Percentiles rank a stretch among this genome's conserved stretches.
Evolutionary conservation across 164 flowering plant genomes (phyloP).

Genomic region (Tetracentron sinense): DNA sequence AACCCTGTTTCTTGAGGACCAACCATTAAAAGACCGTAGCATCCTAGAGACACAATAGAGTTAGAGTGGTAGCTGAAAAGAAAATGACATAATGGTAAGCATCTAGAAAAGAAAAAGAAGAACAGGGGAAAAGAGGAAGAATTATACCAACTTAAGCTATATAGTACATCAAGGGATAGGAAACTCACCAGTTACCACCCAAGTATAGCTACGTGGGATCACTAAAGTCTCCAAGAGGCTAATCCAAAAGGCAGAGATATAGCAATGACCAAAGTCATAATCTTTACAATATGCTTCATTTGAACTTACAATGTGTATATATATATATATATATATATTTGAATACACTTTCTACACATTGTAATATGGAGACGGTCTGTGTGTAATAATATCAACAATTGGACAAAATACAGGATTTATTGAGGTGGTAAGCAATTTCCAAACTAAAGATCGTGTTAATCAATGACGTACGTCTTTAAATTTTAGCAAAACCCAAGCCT

Average conservation of each 20-base stretch:
- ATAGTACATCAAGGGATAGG: neutral
- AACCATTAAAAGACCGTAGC: conserved; percentile 74
- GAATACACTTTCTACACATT: too few species aligned
- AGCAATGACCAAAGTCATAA: conserved; percentile 44
- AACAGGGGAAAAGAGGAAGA: neutral
- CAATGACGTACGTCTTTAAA: too few species aligned
- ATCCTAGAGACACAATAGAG: conserved; percentile 53
- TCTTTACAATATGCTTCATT: conserved; percentile 70
- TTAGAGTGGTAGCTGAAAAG: conserved; percentile 52
- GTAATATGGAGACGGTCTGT: too few species aligned
- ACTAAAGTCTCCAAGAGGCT: conserved; percentile 45
- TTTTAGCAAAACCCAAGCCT: too few species aligned
- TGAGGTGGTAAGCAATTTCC: too few species aligned
- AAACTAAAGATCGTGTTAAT: too few species aligned
- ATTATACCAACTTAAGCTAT: neutral
- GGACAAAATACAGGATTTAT: too few species aligned
- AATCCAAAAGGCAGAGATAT: conserved; percentile 54
- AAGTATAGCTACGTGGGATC: conserved; percentile 46
- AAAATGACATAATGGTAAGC: too few species aligned
- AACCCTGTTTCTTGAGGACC: conserved; percentile 61
- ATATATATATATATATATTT: too few species aligned
- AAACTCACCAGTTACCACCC: conserved; percentile 41
- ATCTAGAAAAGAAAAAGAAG: neutral
- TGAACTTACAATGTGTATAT: too few species aligned
- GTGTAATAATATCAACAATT: too few species aligned